Base-by-base conservation (phyloP, 768 basidiomycete species). In the Roridomyces roridus region DNA sequence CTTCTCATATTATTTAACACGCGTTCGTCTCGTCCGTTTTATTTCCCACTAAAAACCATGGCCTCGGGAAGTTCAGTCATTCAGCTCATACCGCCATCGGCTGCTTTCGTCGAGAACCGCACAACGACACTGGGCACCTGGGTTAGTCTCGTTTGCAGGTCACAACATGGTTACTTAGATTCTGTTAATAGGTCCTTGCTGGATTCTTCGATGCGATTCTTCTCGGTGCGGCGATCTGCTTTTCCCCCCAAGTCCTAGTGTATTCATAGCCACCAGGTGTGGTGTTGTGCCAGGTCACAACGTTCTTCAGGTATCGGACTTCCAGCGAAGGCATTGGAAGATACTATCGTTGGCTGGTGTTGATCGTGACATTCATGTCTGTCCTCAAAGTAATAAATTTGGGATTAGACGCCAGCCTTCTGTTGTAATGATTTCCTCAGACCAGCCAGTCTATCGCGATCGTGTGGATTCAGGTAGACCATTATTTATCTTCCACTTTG, bases 291-390 rank as follows among this genome's bases (percentile, higher is more conserved):
- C 59, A 61, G 31, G 46, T 40, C n/a, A 41, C 9, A 5, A 56
- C 43, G 28, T 61, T 56, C 36, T 56, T 61, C 46, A 51, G 49
- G 35, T 43, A 28, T n/a, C 45, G 28, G 20, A 36, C 50, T 49
- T 43, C 54, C 35, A 43, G 44, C 54, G 59, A 56, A 51, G 59
- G 59, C 54, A 20, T 61, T 9, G 46, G 46, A 25, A 41, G 56
- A 47, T 56, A 0, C 1, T 56, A 61, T 29, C 45, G 41, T 18
- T 61, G 59, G 59, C 48, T 61, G 25, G 59, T 61, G 34, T 17
- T 52, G 2, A 10, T 56, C 11, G 54, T 61, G 14, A 39, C 28
- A 17, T 37, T 52, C n/a, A 25, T 61, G 25, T 51, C 59, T 2
- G 5, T 61, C 15, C 25, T 61, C 17, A 61, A 61, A 46, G 59